Conservation (phyloP, 148 eudicot genomes). For the Nyssa sinensis region DNA sequence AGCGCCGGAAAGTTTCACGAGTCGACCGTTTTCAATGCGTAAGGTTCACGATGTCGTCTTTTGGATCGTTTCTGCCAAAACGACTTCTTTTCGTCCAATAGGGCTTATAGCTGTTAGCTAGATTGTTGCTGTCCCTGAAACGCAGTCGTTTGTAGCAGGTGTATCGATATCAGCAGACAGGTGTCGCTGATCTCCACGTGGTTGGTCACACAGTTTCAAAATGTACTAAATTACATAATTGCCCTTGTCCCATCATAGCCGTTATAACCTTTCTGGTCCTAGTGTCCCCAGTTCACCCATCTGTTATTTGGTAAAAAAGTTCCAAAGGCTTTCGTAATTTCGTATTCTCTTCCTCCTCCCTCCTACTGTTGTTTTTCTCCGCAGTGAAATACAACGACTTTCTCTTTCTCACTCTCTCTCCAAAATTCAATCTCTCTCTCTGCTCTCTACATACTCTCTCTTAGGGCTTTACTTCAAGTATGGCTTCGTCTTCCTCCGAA, state of each 20-base stretch:
- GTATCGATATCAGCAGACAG: not conserved
- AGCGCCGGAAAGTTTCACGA: too few relatives aligned
- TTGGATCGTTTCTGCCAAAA: too few relatives aligned
- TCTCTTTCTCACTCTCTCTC: not conserved
- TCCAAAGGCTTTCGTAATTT: not conserved
- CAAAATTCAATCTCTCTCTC: not conserved
- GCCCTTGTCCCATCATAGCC: slow-evolving; percentile 19
- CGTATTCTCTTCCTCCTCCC: not conserved
- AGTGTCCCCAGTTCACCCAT: not conserved
- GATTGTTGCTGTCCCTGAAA: not conserved
- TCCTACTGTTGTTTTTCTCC: not conserved
- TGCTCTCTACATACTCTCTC: not conserved
- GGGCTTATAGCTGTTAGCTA: not conserved
- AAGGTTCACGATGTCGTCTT: too few relatives aligned
- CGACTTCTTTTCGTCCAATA: not conserved
- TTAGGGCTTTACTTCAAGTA: slow-evolving; percentile 14
- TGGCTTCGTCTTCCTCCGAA: slow-evolving; percentile 36
- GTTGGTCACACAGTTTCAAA: slow-evolving; percentile 11
- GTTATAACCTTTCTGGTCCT: slow-evolving; percentile 2
- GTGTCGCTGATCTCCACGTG: slow-evolving; percentile 8
- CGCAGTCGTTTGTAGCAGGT: not conserved
- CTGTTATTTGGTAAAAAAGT: not conserved
- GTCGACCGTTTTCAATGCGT: too few relatives aligned
- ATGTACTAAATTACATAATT: not conserved
- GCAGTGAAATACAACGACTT: not conserved